Evolutionary conservation across 176 grass and related monocot species (phyloP).

Genomic region (Raddia guianensis): DNA sequence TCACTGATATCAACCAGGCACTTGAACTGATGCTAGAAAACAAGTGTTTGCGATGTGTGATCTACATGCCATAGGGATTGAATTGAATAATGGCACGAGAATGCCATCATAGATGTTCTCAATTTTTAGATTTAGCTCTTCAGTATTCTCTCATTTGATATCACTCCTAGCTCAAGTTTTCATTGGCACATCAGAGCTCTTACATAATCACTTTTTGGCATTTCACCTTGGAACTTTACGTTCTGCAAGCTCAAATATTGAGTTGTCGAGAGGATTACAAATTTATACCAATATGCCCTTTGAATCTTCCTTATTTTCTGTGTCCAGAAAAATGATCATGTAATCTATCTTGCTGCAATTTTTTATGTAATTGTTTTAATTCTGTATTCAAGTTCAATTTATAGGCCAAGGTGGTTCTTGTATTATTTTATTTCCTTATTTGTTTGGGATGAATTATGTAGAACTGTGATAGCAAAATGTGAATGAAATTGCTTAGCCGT

Average conservation of each 20-base stretch:
- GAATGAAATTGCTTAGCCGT: not conserved
- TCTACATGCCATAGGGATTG: slow-evolving; percentile 71
- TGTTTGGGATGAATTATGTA: slow-evolving; percentile 31
- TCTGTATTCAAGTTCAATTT: slow-evolving; percentile 8
- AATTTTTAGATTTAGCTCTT: slow-evolving; percentile 32
- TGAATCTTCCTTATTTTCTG: slow-evolving; percentile 18
- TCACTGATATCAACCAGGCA: slow-evolving; percentile 73
- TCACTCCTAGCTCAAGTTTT: slow-evolving; percentile 13
- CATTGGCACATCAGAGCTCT: slow-evolving; percentile 11
- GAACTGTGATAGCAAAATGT: not conserved
- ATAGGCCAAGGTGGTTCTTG: slow-evolving; percentile 24
- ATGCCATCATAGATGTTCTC: slow-evolving; percentile 31
- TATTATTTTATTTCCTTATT: slow-evolving; percentile 30
- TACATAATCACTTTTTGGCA: not conserved
- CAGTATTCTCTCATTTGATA: slow-evolving; percentile 31
- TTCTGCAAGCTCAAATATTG: slow-evolving; percentile 30
- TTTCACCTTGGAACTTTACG: slow-evolving; percentile 17
- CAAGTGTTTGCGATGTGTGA: slow-evolving; percentile 85
- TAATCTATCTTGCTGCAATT: slow-evolving; percentile 31
- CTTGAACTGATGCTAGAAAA: slow-evolving; percentile 82
- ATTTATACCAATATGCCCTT: not conserved
- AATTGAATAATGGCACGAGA: slow-evolving; percentile 27
- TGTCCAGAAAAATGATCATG: not conserved
- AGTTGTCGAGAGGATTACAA: slow-evolving; percentile 2
- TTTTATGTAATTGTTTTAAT: not conserved